phyloP scores from a whole-genome alignment of 129 eudicot species.

The Glebionis coronaria region DNA sequence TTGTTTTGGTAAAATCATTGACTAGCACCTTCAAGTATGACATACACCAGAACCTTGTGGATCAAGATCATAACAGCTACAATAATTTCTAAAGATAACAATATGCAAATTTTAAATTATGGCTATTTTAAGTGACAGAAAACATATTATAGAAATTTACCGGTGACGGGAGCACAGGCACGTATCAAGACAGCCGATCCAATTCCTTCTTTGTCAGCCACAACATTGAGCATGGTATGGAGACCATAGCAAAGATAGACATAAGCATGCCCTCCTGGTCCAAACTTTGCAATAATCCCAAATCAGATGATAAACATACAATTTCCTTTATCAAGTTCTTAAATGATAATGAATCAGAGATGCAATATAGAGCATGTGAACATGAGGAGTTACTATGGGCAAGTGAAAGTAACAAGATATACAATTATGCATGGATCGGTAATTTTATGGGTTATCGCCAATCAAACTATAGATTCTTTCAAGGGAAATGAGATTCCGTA shows the following conservation, averaged over 20 bases:
- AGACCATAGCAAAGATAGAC: slow-evolving; percentile 97
- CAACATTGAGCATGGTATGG: slow-evolving; percentile 89
- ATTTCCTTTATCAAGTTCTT: not conserved
- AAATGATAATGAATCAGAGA: not conserved
- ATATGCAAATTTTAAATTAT: slow-evolving; percentile 5
- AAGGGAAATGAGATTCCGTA: too few relatives aligned
- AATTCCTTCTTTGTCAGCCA: slow-evolving; percentile 87
- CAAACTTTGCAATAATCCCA: slow-evolving; percentile 50
- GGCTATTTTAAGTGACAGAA: not conserved
- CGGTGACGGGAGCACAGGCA: slow-evolving; percentile 82
- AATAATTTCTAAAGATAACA: not conserved
- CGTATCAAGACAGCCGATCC: slow-evolving; percentile 96
- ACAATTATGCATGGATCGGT: too few relatives aligned
- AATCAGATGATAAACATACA: not conserved
- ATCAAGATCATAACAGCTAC: not conserved
- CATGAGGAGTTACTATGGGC: slow-evolving; percentile 3
- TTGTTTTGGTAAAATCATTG: not conserved
- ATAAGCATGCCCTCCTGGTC: slow-evolving; percentile 96
- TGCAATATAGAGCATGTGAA: not conserved
- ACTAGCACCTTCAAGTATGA: not conserved
- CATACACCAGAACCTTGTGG: not conserved
- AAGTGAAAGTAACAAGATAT: not conserved
- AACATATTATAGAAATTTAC: slow-evolving; percentile 31
- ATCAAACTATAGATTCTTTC: too few relatives aligned
- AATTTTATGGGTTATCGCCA: too few relatives aligned